Base-by-base conservation (phyloP, 805 yeast genomes). In the Danielia reshetovae region DNA sequence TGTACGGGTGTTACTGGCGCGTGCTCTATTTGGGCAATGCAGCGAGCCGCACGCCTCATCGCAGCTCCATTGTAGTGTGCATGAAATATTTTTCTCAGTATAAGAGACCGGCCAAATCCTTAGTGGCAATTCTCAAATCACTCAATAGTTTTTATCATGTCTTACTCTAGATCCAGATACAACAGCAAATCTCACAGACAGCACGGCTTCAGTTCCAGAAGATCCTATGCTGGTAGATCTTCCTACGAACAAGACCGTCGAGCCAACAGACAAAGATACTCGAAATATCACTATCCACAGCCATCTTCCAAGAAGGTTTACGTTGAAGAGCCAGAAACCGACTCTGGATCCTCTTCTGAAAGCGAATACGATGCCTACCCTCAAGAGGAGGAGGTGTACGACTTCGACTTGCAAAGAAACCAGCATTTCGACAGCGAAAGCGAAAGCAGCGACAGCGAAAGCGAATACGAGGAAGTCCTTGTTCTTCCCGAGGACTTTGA, bases 311-410 rank as follows among this genome's bases (percentile, higher is more conserved):
- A 54, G 22, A 51, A 48, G 27, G 70, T 62, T n/a, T 65, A 51
- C 38, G 66, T 67, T 22, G 73, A 67, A 53, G 73, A 67, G 46
- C 72, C 73, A 19, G 62, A 57, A 29, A 57, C 63, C 32, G 68
- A 61, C 24, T 52, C 53, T 12, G 65, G 57, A 30, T 52, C 42
- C 23, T 49, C 40, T 10, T 47, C 50, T 22, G 56, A 49, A 18
- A 40, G 49, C 35, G 56, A 50, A 25, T 43, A 42, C 32, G 54
- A 49, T 23, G 47, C 50, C 13, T 40, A 29, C 21, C 49, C 45
- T 4, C 40, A 19, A 7, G 54, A 49, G 18, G 54, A 40, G 18
- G 56, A 58, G 45, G 58, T 53, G 9, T 59, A 54, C 34, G 62
- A 60, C 34, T 60, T 60, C 25, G 57, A 52, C 38, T 51, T 62